These are phyloP conservation scores for Hirsutella minnesotensis DNA, from an alignment of 2,329 filamentous ascomycete genomes.

Conservation along the genomic window DNA sequence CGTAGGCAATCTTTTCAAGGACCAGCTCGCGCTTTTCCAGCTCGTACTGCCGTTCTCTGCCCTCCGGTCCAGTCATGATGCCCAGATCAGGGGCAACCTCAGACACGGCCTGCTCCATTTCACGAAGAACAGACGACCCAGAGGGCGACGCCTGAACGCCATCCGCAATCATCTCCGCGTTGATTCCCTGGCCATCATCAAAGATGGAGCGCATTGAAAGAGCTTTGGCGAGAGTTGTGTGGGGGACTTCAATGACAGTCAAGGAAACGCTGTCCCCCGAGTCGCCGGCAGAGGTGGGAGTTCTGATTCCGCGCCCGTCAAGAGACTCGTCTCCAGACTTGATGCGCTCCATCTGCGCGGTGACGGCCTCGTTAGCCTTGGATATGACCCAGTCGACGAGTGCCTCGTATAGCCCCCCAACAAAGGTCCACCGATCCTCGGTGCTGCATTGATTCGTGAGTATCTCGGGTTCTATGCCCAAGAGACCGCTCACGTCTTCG, in stretches of 20 bases:
- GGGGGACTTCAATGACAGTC: slow-evolving; percentile 77
- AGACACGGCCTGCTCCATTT: slow-evolving; percentile 73
- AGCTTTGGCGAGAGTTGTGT: slow-evolving; percentile 71
- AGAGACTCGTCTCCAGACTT: slow-evolving; percentile 55
- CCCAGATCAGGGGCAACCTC: slow-evolving; percentile 71
- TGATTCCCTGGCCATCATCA: slow-evolving; percentile 86
- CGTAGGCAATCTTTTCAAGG: slow-evolving; percentile 76
- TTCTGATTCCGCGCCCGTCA: slow-evolving; percentile 49
- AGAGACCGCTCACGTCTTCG: slow-evolving; percentile 76
- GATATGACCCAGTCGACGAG: slow-evolving; percentile 88
- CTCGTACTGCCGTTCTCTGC: slow-evolving; percentile 63
- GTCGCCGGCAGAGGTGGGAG: slow-evolving; percentile 59
- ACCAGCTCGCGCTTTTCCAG: slow-evolving; percentile 73
- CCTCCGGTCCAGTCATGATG: slow-evolving; percentile 53
- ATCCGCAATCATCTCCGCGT: slow-evolving; percentile 93
- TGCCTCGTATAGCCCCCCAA: slow-evolving; percentile 83
- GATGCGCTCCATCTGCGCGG: slow-evolving; percentile 57
- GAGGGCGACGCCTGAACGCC: slow-evolving; percentile 65
- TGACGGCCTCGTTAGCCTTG: slow-evolving; percentile 80
- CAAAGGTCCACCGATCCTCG: slow-evolving; percentile 69
- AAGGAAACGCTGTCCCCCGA: slow-evolving; percentile 77
- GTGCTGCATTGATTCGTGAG: slow-evolving; percentile 70
- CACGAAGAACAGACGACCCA: slow-evolving; percentile 72
- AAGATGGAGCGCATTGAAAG: slow-evolving; percentile 84
- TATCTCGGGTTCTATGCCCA: slow-evolving; percentile 78